Conservation (phyloP, 2,329 filamentous ascomycete genomes). For the Epichloe baconii region DNA sequence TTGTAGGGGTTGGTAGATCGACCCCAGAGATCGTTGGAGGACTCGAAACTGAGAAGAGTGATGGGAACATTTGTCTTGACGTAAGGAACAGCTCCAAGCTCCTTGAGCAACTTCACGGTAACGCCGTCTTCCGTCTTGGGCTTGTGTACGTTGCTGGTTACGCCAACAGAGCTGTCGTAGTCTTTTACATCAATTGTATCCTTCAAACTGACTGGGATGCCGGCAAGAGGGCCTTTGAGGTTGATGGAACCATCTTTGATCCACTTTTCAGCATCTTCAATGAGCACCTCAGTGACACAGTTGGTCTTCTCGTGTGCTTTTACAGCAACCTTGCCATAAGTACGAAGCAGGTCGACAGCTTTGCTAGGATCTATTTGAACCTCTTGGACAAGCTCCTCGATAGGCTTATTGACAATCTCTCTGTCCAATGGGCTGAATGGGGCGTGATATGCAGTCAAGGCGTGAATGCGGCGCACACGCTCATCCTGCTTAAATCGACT, state of each 20-base stretch:
- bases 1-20: slow-evolving; percentile 73
- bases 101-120: slow-evolving; percentile 65
- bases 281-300: slow-evolving; percentile 76
- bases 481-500: slow-evolving; percentile 73
- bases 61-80: slow-evolving; percentile 87
- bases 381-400: slow-evolving; percentile 63
- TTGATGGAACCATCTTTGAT: slow-evolving; percentile 45
- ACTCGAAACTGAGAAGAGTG: slow-evolving; percentile 78
- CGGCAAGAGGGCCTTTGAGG: slow-evolving; percentile 68
- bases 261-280: slow-evolving; percentile 68
- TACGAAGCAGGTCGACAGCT: slow-evolving; percentile 62
- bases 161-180: slow-evolving; percentile 73
- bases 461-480: slow-evolving; percentile 54
- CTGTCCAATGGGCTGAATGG: slow-evolving; percentile 53
- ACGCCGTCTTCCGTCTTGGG: slow-evolving; percentile 54
- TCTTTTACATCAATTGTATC: slow-evolving; percentile 68
- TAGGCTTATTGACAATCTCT: slow-evolving; percentile 56
- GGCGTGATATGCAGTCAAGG: slow-evolving; percentile 51
- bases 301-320: slow-evolving; percentile 80
- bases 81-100: slow-evolving; percentile 79
- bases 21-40: slow-evolving; percentile 68
- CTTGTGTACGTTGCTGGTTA: slow-evolving; percentile 59
- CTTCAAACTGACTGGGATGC: slow-evolving; percentile 78
- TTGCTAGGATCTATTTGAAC: slow-evolving; percentile 57
- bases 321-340: slow-evolving; percentile 77